Evolutionary conservation across 768 basidiomycete genomes (phyloP), one percentile per base, ranked within the genome.

Genomic region (Amylocystis lapponica): DNA sequence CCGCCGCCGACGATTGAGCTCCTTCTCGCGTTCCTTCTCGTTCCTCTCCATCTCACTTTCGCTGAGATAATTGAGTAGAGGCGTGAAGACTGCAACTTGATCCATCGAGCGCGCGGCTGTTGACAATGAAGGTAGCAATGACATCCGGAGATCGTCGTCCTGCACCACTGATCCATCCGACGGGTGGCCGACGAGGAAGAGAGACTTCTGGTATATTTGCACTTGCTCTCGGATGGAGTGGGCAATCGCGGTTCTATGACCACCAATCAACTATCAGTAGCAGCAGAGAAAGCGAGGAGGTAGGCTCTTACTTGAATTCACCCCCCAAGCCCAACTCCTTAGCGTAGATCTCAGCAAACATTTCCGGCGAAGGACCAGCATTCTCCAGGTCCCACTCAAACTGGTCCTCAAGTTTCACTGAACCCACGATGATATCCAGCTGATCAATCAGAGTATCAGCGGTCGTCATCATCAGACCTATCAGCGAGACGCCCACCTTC

Each of bases 321-420:
- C 92, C 90, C 21, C 76, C 76, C 20, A 99, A 66, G 4, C 96
- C 96, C 19, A 99, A 67, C 51, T 99, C 96, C 17, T 78, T 76
- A 2, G 81, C 70, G 59, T 96, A 95, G 1, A 83, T 74, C 49
- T 86, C 84, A 6, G 96, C 91, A 62, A 98, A 98, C 20, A 85
- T 81, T 64, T 99, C 96, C 0, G 95, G 94, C 0, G 84, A 85
- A 3, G 88, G 84, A 35, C 75, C 71, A 17, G 70, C 65, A 43
- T 86, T 91, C 52, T 84, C 84, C 27, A 97, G 64, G 61, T 99
- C 95, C 96, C 96, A 99, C 60, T 98, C 96, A 57, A 98, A 95
- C 57, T 93, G 87, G 64, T 99, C 96, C 43, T 91, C 87, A 19
- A 99, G 75, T 62, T 94, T 93, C 68, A 93, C 79, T 6, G 84